Evolutionary conservation across 345 rosid genomes (phyloP).

Genomic region (Bretschneidera sinensis): DNA sequence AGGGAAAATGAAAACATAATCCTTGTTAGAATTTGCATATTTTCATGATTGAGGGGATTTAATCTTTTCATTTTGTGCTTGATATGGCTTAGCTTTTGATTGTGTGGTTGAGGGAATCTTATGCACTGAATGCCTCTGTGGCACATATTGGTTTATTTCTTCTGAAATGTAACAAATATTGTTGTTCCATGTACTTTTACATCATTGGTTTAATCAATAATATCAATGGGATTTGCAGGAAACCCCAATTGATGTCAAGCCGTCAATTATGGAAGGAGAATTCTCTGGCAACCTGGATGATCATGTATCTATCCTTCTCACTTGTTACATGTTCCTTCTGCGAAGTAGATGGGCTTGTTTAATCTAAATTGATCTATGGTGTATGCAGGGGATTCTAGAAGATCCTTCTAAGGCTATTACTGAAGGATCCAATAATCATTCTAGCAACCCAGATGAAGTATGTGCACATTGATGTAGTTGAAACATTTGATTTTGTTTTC

Average conservation of each 20-base stretch:
- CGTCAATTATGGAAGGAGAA: slow-evolving; percentile 40
- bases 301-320: slow-evolving; percentile 32
- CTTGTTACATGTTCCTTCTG: slow-evolving; percentile 5
- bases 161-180: too few relatives aligned
- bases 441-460: slow-evolving; percentile 38
- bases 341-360: background rate
- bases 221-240: slow-evolving; percentile 34
- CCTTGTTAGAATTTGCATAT: too few relatives aligned
- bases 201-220: slow-evolving; percentile 5
- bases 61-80: background rate
- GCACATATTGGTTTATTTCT: background rate
- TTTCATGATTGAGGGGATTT: background rate
- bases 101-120: background rate
- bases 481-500: background rate
- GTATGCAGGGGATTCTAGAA: slow-evolving; percentile 41
- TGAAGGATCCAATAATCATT: slow-evolving; percentile 25
- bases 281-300: slow-evolving; percentile 34
- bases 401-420: slow-evolving; percentile 30
- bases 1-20: too few relatives aligned
- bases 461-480: slow-evolving; percentile 18
- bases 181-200: too few relatives aligned
- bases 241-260: slow-evolving; percentile 48
- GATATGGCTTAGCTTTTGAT: background rate
- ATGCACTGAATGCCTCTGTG: background rate
- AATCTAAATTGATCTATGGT: slow-evolving; percentile 17